Conservation (phyloP, 2,329 filamentous ascomycete species). For the Esteya vermicola region DNA sequence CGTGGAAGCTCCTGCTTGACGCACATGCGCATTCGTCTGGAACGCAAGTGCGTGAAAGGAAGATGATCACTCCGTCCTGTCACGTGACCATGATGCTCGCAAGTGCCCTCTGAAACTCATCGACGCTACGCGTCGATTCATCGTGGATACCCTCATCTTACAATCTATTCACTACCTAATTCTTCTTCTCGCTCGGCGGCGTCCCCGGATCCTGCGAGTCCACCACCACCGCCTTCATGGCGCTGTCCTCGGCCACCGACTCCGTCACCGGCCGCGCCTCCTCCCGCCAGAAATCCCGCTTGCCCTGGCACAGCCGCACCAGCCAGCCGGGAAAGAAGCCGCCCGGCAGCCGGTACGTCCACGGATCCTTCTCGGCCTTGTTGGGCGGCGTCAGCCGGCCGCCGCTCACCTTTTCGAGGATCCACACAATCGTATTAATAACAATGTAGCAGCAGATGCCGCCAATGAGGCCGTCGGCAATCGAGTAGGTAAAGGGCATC, state of each 20-base stretch:
- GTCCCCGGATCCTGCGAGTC: too few species aligned
- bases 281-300: conserved; percentile 57
- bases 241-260: not conserved
- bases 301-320: conserved; percentile 45
- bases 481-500: conserved; percentile 66
- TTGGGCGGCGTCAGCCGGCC: conserved; percentile 30
- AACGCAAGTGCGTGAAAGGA: too few species aligned
- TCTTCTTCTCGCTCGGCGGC: too few species aligned
- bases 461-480: conserved; percentile 60
- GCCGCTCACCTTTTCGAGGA: conserved; percentile 26
- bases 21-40: too few species aligned
- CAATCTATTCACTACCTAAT: too few species aligned
- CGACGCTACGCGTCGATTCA: too few species aligned
- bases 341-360: conserved; percentile 53
- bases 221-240: too few species aligned
- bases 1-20: too few species aligned
- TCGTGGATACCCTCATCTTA: too few species aligned
- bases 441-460: conserved; percentile 38
- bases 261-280: not conserved
- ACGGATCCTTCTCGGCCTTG: conserved; percentile 39
- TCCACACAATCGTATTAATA: conserved; percentile 31
- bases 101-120: too few species aligned
- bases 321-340: conserved; percentile 66
- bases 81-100: too few species aligned
- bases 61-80: too few species aligned